phyloP scores from a whole-genome alignment of 306 rosid genomes.

The Bauhinia variegata region DNA sequence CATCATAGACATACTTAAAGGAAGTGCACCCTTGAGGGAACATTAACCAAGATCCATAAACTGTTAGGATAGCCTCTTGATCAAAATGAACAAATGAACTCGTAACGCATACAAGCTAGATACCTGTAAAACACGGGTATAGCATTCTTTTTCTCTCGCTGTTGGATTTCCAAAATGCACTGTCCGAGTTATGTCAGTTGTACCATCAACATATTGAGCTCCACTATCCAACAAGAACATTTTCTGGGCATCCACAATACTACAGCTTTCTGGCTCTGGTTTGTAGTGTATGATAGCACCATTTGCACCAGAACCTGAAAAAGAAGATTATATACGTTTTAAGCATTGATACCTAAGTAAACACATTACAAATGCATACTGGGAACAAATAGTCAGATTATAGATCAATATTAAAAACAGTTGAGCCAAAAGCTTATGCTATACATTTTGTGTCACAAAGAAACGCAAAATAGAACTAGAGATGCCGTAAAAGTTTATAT shows the following conservation, averaged over 20 bases:
- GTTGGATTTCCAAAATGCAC: slow-evolving; percentile 93
- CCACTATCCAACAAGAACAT: slow-evolving; percentile 94
- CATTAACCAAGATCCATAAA: slow-evolving; percentile 20
- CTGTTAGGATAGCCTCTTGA: slow-evolving; percentile 7
- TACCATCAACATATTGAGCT: slow-evolving; percentile 94
- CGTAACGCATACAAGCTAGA: slow-evolving; percentile 16
- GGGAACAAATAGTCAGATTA: slow-evolving; percentile 12
- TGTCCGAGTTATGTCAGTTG: slow-evolving; percentile 93
- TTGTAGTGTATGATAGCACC: slow-evolving; percentile 96
- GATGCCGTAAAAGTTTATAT: background rate
- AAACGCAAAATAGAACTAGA: slow-evolving; percentile 2
- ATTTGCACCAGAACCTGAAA: slow-evolving; percentile 86
- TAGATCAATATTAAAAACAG: slow-evolving; percentile 28
- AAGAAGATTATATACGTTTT: slow-evolving; percentile 17
- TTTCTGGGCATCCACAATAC: slow-evolving; percentile 73
- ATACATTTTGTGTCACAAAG: background rate
- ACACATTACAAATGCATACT: no score
- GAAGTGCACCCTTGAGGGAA: background rate
- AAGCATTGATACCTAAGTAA: slow-evolving; percentile 12
- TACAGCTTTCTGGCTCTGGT: slow-evolving; percentile 84
- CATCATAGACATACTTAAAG: slow-evolving; percentile 18
- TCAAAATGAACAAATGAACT: slow-evolving; percentile 33
- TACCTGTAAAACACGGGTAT: slow-evolving; percentile 95
- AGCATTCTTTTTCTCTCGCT: slow-evolving; percentile 74
- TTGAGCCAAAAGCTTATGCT: slow-evolving; percentile 18